A percentile compares a stretch with the other conserved stretches of the same genome.
Conservation (phyloP, 129 eudicot species). For the Mikania micrantha region DNA sequence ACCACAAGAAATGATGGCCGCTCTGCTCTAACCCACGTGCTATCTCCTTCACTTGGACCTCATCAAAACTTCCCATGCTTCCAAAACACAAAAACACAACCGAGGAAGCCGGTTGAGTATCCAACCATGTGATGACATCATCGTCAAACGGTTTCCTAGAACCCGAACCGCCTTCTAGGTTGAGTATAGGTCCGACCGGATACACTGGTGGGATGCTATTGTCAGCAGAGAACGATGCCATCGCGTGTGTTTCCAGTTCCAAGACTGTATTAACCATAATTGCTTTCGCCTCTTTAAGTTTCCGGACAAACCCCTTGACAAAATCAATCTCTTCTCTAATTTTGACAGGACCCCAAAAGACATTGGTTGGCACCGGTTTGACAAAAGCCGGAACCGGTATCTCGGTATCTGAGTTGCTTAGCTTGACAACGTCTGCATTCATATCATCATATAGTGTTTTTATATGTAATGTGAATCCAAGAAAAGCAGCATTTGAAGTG, state of each 20-base stretch:
- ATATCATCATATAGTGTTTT: not conserved
- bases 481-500: constrained; percentile 12
- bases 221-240: not conserved
- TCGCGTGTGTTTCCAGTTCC: constrained; percentile 24
- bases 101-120: constrained; percentile 8
- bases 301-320: not conserved
- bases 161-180: constrained; percentile 8
- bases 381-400: not conserved
- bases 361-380: constrained; percentile 22
- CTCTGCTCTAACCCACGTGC: constrained; percentile 30
- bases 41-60: constrained; percentile 24
- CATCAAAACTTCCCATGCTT: constrained; percentile 22
- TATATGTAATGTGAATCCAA: constrained; percentile 12
- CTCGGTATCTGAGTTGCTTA: constrained; percentile 2
- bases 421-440: constrained; percentile 6
- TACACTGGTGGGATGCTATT: constrained; percentile 23
- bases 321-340: not conserved
- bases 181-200: constrained; percentile 22
- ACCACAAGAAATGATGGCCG: constrained; percentile 33
- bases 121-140: constrained; percentile 17
- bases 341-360: not conserved
- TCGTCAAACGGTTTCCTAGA: not conserved
- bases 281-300: constrained; percentile 19
- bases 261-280: constrained; percentile 21
- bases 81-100: constrained; percentile 16